Base-by-base conservation (phyloP, 2,329 filamentous ascomycete species). In the Exophiala sp. region DNA sequence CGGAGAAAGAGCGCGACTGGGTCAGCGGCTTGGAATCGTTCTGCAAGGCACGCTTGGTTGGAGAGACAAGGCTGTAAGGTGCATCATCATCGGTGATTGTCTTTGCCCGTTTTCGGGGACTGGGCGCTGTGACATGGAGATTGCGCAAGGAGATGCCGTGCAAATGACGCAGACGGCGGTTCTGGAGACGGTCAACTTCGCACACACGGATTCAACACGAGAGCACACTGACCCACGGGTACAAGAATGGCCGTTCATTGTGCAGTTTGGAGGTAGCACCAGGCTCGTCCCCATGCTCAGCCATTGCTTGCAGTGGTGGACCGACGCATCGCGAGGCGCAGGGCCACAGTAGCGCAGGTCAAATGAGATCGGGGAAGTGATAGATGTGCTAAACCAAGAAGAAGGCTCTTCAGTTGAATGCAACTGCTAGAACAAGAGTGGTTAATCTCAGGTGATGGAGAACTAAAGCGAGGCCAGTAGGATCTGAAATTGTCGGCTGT, bases 91-190 rank as follows among this genome's bases (percentile, higher is more conserved):
- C 90, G 69, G 91, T 86, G 62, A 85, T 83, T 32, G 87, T 85
- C 67, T 76, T 78, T 11, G 73, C 71, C 45, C 74, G 74, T 30
- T 65, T 57, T 52, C 76, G 71, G 62, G 71, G 71, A 57, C 73
- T 71, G 51, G 74, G 71, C 56, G 73, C 74, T 19, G 73, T 73
- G 58, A 95, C 82, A 55, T 81, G 82, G 37, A 96, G 74, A 67
- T 96, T 96, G 50, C 91, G 87, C 44, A 96, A 72, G 48, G 86
- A 91, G 60, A 97, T 81, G 59, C 88, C 88, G 62, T 87, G 83
- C 3, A 96, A 78, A 72, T 96, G 90, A 47, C 91, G 83, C 46
- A 97, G 76, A 66, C 85, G 89, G 66, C 89, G 86, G 67, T 95
- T 96, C 76, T 93, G 60, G 21, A 11, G 19, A 29, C 8, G 13